Conservation (phyloP, 2,329 filamentous ascomycete species). For the Hypoxylon sp. region DNA sequence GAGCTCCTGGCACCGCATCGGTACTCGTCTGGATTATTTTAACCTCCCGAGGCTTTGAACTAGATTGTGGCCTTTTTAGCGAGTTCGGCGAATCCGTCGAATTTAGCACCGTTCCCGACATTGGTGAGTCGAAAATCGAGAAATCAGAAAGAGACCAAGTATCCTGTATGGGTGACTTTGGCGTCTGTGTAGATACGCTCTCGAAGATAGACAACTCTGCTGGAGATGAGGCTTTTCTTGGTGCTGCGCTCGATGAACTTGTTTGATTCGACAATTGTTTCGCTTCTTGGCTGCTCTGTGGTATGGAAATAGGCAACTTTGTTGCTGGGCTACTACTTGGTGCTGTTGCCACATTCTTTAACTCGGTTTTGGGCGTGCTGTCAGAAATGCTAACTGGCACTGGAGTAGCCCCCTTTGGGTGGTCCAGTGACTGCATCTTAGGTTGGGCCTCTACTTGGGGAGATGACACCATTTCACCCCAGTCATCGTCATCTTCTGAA, state of each 20-base stretch:
- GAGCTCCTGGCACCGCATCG: constrained; percentile 9
- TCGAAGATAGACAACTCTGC: constrained; percentile 48
- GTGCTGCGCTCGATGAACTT: constrained; percentile 13
- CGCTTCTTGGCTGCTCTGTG: constrained; percentile 22
- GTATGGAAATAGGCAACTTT: constrained; percentile 35
- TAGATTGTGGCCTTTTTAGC: constrained; percentile 8
- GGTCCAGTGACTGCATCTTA: constrained; percentile 1
- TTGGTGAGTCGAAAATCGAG: constrained; percentile 37
- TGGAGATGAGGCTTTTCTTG: constrained; percentile 38
- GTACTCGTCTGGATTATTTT: constrained; percentile 1
- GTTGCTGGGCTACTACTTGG: constrained; percentile 16
- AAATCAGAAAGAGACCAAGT: constrained; percentile 35
- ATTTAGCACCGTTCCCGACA: constrained; percentile 14
- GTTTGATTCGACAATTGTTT: constrained; percentile 11
- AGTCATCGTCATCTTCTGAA: constrained; percentile 66
- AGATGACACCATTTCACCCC: constrained; percentile 72
- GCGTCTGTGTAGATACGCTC: constrained; percentile 27
- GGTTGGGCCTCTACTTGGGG: constrained; percentile 47
- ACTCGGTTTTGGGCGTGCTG: neutral
- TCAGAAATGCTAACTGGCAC: neutral
- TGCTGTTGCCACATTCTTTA: neutral
- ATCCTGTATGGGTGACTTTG: constrained; percentile 25
- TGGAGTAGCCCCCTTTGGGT: neutral
- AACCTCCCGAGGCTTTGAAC: constrained; percentile 10
- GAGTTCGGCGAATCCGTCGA: constrained; percentile 15